phyloP scores from a whole-genome alignment of 257 asterid species.

The Marsdenia floribunda region DNA sequence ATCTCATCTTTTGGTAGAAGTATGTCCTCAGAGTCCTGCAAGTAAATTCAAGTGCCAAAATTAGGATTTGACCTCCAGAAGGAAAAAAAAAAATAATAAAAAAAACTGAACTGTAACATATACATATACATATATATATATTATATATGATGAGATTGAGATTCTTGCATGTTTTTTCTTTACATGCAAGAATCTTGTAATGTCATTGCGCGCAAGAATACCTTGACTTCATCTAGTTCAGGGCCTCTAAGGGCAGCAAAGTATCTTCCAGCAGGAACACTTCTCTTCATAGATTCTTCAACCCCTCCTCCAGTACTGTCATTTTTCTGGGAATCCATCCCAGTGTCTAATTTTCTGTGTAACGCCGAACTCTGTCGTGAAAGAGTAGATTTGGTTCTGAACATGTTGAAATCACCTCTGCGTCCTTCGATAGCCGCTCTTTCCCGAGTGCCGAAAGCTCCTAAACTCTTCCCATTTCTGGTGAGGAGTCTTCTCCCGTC shows the following conservation, averaged over 20 bases:
- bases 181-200: not conserved
- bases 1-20: conserved; percentile 73
- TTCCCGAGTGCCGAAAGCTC: conserved; percentile 52
- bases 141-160: not conserved
- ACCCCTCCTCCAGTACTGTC: conserved; percentile 18
- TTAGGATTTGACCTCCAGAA: not conserved
- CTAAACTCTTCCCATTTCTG: conserved; percentile 76
- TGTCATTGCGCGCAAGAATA: conserved; percentile 6
- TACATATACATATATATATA: no score
- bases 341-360: conserved; percentile 43
- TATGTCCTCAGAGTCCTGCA: conserved; percentile 84
- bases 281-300: conserved; percentile 36
- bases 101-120: no score
- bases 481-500: conserved; percentile 34
- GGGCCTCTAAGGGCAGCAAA: conserved; percentile 94
- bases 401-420: conserved; percentile 59
- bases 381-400: conserved; percentile 60
- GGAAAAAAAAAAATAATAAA: not conserved
- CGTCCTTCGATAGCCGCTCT: conserved; percentile 30
- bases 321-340: conserved; percentile 33
- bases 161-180: no score
- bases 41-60: conserved; percentile 1
- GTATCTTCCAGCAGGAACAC: conserved; percentile 98
- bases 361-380: conserved; percentile 55
- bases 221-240: conserved; percentile 95